Evolutionary conservation across 2,329 filamentous ascomycete genomes (phyloP).

Genomic region (Falciphora oryzae): DNA sequence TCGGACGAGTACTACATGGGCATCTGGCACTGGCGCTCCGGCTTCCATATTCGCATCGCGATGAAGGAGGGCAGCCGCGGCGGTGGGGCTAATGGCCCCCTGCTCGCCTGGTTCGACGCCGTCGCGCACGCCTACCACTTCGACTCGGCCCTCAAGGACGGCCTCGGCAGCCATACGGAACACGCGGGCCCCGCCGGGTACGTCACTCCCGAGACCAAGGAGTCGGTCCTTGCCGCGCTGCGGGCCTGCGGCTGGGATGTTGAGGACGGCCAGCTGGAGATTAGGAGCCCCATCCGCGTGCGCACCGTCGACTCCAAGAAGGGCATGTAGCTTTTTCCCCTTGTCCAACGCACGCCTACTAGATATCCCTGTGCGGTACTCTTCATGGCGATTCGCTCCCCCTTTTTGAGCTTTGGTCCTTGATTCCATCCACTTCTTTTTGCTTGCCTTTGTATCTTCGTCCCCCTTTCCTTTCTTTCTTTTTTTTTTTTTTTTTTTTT

Average conservation of each 20-base stretch:
- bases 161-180: slow-evolving; percentile 30
- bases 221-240: slow-evolving; percentile 29
- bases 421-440: not conserved
- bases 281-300: slow-evolving; percentile 43
- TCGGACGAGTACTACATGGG: slow-evolving; percentile 57
- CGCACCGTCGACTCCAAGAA: slow-evolving; percentile 26
- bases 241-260: slow-evolving; percentile 59
- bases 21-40: slow-evolving; percentile 38
- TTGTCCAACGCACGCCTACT: not conserved
- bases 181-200: slow-evolving; percentile 32
- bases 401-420: not conserved
- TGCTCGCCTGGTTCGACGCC: slow-evolving; percentile 34
- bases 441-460: not conserved
- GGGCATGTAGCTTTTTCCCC: slow-evolving; percentile 18
- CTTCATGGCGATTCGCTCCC: not conserved
- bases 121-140: slow-evolving; percentile 36
- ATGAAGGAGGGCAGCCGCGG: slow-evolving; percentile 48
- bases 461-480: no score
- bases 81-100: slow-evolving; percentile 19
- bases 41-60: slow-evolving; percentile 46
- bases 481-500: not conserved
- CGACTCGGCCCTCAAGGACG: slow-evolving; percentile 29
- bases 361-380: not conserved
- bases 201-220: slow-evolving; percentile 37
- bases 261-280: slow-evolving; percentile 59